Evolutionary conservation across 2,329 filamentous ascomycete species (phyloP), one percentile per base, ranked within the genome.

Genomic region (Ceratocystis cubensis): DNA sequence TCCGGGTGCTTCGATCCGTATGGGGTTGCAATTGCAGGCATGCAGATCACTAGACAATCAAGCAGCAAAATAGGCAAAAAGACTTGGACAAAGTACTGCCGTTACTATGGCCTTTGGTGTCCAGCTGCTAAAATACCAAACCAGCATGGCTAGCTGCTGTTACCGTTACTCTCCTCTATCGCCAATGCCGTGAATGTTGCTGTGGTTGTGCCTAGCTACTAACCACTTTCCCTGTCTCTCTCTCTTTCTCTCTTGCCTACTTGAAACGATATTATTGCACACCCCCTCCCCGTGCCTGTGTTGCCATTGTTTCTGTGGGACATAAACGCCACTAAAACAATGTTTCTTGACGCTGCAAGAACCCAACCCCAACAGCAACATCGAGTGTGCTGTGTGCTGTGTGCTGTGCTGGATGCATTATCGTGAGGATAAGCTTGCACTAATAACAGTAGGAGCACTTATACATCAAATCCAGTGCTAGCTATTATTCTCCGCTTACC

Each of bases 301-400:
- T 22, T 57, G 25, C 53, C 22, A 30, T 33, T 30, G 53, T 59
- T 57, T 59, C 25, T 59, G 53, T 59, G 17, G 13, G 28, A 59
- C 10, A 17, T 37, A 59, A 59, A 33, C 53, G 53, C 53, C 53
- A 33, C 53, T 59, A 59, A 59, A 59, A 59, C 53, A 59, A 59
- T 59, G 53, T 59, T 59, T 59, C 53, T 59, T 17, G 17, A 59
- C 3, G 17, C 53, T 59, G 25, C 6, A 30, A 17, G 48, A 20
- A 53, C 48, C 5, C 37, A 37, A 37, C 37, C 37, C 10, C 37
- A 37, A 37, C 2, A 13, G 37, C 37, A 37, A 37, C 37, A 13
- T 20, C 1, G 28, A 17, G 28, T 8, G 7, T 30, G 15, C 5
- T 59, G 15, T 25, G 22, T 25, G 22, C 22, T 33, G 15, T 25